Base-by-base conservation (phyloP, 495 filamentous ascomycete species). In the Cenococcum geophilum region DNA sequence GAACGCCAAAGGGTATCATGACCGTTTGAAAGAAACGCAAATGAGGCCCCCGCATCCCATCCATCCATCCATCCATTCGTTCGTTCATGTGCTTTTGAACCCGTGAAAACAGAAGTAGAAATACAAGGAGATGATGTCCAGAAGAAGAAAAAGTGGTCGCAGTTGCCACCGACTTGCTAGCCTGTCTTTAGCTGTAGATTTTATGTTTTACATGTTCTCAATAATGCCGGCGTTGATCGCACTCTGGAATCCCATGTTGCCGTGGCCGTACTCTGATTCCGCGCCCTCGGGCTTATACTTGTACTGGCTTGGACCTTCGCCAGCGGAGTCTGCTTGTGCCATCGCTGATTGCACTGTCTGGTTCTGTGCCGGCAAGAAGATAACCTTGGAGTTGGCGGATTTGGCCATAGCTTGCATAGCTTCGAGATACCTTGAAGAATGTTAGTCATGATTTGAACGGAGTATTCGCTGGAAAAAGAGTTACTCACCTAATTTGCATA, bases 341-440 rank as follows among this genome's bases (percentile, higher is more conserved):
- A 84, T 71, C 62, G 80, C 74, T 55, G 76, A 70, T 69, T 75
- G 73, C 16, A 82, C 72, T 1, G 73, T 79, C 67, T 83, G 70
- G 70, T 73, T 71, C 35, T 71, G 59, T 22, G 73, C 71, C 1
- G 91, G 91, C 67, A 98, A 72, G 82, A 97, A 98, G 72, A 98
- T 97, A 68, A 98, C 93, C 80, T 98, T 97, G 79, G 80, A 82
- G 76, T 96, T 95, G 20, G 93, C 91, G 0, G 82, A 82, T 84
- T 97, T 97, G 60, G 93, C 95, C 93, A 97, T 97, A 9, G 89
- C 83, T 72, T 99, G 93, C 91, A 97, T 97, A n/a, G 93, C 93
- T 79, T 99, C 93, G 62, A 99, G 84, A 67, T 97, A 69, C 18
- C 40, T 45, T 1, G 4, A 18, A 10, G 40, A 10, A 18, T 16